A percentile compares a stretch with the other conserved stretches of the same genome.
Evolutionary conservation across 345 rosid genomes (phyloP).

Genomic region (Tarenaya hassleriana): DNA sequence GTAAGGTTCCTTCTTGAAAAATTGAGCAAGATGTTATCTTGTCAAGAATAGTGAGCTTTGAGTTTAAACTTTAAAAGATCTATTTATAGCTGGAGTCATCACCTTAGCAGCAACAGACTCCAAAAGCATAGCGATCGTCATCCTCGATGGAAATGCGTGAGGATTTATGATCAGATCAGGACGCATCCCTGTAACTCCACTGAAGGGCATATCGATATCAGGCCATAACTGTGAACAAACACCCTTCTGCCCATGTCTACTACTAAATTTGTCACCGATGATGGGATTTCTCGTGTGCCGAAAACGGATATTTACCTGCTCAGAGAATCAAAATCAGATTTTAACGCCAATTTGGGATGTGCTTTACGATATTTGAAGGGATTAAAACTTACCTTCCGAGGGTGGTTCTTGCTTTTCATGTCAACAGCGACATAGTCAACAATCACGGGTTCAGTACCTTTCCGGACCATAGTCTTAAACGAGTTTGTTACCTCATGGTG

Average conservation of each 20-base stretch:
- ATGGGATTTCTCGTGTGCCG: conserved; percentile 90
- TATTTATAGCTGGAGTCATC: background rate
- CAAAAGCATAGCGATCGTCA: conserved; percentile 97
- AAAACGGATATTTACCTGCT: conserved; percentile 72
- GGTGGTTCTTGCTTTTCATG: conserved; percentile 51
- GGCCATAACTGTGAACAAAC: conserved; percentile 98
- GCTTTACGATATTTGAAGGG: conserved; percentile 1
- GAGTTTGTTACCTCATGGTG: conserved; percentile 43
- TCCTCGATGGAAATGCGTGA: conserved; percentile 98
- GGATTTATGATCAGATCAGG: conserved; percentile 98
- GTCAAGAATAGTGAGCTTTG: background rate
- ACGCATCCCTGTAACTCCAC: conserved; percentile 92
- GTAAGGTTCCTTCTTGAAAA: background rate
- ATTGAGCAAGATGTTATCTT: background rate
- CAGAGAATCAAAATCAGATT: conserved; percentile 17
- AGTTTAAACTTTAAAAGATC: background rate
- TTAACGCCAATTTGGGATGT: background rate
- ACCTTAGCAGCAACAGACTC: conserved; percentile 99
- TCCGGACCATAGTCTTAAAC: conserved; percentile 32
- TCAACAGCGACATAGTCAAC: conserved; percentile 83
- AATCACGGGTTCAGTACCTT: conserved; percentile 69
- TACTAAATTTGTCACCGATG: conserved; percentile 96
- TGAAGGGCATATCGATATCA: conserved; percentile 94
- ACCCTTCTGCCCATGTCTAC: conserved; percentile 99
- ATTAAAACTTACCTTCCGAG: conserved; percentile 61